Base-by-base conservation (phyloP, 1,284 basidiomycete genomes). In the Leccinum subrobustum region DNA sequence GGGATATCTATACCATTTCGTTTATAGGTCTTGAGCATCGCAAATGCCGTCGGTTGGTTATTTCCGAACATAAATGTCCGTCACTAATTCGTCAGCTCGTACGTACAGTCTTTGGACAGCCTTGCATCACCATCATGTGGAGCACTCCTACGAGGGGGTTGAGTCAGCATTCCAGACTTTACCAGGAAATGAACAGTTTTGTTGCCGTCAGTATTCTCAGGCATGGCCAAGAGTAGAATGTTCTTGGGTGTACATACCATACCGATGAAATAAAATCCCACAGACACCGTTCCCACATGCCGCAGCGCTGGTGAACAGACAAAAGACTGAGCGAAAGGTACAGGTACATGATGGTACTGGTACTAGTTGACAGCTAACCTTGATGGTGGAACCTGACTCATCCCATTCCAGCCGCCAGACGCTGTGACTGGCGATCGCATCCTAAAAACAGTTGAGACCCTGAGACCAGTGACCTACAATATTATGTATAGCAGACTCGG, bases 21-120 rank as follows among this genome's bases (percentile, higher is more conserved):
- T 64, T 69, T 71, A 72, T 72, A 70, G 4, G 31, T 55, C 35
- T 37, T 20, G 54, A 12, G 14, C 2, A 57, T 20, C 44, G 59
- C 48, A 27, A 64, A 39, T 12, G 23, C 20, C 52, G 23, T 33
- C 39, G 31, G 42, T 50, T 54, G 50, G 47, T 23, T 20, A 51
- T 37, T n/a, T 47, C 44, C 37, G n/a, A 47, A 35, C 23, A 25
- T 4, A 29, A 14, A 9, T 4, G 9, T 20, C 2, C 31, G 39
- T 37, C 42, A 18, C 39, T 25, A 23, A 52, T 56, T 47, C 44
- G 48, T 56, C 44, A 31, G 51, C 42, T 27, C 44, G 42, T 50
- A 65, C 51, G 60, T 51, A 63, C 56, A 35, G 7, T 25, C 33
- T 0, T 16, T 31, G 64, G 23, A 58, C 56, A 57, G 65, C 47